These are phyloP conservation scores for Chytriomyces confervae DNA, from an alignment of 192 early-diverging fungal species.

Conservation along the genomic window DNA sequence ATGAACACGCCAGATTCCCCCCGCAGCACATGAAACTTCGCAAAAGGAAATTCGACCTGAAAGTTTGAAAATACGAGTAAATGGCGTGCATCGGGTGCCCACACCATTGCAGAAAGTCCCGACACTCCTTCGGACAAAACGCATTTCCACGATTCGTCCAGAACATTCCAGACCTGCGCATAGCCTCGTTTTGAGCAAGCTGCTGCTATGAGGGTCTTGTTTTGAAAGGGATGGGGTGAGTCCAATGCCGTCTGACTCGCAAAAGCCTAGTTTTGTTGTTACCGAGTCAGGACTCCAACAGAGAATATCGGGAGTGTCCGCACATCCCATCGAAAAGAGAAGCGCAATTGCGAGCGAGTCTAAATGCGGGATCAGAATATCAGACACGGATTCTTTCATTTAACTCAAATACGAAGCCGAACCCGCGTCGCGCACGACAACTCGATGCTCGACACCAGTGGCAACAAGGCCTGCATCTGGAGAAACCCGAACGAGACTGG, in stretches of 20 bases:
- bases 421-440: constrained; percentile 73
- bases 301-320: no score
- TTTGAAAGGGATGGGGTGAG: constrained; percentile 7
- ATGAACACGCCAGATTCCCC: neutral
- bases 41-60: constrained; percentile 55
- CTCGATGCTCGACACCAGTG: constrained; percentile 64
- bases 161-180: constrained; percentile 66
- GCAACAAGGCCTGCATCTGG: constrained; percentile 64
- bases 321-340: no score
- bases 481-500: neutral
- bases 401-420: constrained; percentile 69
- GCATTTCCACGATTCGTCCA: constrained; percentile 63
- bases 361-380: constrained; percentile 34
- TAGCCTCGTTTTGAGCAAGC: constrained; percentile 34
- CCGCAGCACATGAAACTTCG: constrained; percentile 29
- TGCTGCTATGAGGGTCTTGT: neutral
- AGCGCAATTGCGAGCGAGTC: no score
- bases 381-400: constrained; percentile 61
- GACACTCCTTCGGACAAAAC: constrained; percentile 59
- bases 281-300: neutral
- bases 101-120: constrained; percentile 54
- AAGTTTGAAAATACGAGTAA: constrained; percentile 59
- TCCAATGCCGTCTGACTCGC: neutral
- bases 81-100: constrained; percentile 58
- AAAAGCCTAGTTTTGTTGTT: neutral